Conservation (phyloP, 176 grass and related monocot species). For the Carex myosuroides region DNA sequence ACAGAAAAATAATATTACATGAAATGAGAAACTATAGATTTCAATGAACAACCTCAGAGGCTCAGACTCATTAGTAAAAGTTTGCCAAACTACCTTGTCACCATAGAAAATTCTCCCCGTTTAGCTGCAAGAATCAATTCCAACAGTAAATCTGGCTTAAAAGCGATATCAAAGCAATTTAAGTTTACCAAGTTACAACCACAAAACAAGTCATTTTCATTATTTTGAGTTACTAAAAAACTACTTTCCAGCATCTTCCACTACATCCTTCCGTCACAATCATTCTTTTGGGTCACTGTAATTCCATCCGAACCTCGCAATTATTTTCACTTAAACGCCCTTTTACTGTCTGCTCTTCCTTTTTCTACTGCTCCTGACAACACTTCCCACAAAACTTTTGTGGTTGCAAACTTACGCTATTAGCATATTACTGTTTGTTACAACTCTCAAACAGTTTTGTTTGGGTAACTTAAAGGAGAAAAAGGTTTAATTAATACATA, state of each 20-base stretch:
- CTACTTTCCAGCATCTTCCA: background rate
- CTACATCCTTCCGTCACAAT: background rate
- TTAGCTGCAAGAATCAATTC: constrained; percentile 7
- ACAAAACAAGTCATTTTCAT: background rate
- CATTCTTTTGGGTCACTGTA: background rate
- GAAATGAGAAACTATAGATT: too few species aligned
- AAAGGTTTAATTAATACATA: background rate
- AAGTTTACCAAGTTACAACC: background rate
- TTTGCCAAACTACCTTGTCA: background rate
- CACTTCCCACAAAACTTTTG: background rate
- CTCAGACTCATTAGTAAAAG: background rate
- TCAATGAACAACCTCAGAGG: background rate
- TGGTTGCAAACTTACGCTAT: background rate
- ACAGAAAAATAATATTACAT: too few species aligned
- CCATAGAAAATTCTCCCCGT: background rate
- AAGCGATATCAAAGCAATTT: background rate
- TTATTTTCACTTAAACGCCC: background rate
- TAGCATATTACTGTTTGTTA: background rate
- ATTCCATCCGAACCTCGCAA: background rate
- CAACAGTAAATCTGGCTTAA: background rate
- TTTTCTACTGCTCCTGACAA: background rate
- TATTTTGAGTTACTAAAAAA: background rate
- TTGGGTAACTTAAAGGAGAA: background rate
- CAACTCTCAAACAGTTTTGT: too few species aligned
- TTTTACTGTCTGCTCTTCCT: background rate